These are phyloP conservation scores for Penicillium sp. DNA, from an alignment of 2,329 filamentous ascomycete species.

Conservation along the genomic window DNA sequence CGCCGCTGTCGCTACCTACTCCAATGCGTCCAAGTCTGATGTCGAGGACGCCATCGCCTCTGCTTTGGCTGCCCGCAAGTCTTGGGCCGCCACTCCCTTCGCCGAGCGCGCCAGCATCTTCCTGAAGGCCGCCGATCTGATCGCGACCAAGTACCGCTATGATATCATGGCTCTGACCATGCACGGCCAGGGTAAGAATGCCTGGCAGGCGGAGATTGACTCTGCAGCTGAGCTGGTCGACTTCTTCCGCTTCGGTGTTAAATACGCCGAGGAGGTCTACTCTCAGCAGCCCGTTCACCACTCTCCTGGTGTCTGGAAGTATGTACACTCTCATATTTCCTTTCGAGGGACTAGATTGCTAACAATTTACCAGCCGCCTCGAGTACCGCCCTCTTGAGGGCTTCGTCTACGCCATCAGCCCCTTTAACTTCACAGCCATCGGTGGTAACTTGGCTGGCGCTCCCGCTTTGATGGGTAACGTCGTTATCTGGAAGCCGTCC, in stretches of 20 bases:
- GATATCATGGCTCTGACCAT: slow-evolving; percentile 96
- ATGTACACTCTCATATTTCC: slow-evolving; percentile 20
- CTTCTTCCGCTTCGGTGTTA: slow-evolving; percentile 87
- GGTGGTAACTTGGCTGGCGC: slow-evolving; percentile 80
- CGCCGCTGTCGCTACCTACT: slow-evolving; percentile 76
- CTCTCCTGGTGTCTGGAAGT: slow-evolving; percentile 82
- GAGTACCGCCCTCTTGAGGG: slow-evolving; percentile 89
- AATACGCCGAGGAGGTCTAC: slow-evolving; percentile 90
- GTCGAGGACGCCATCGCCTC: slow-evolving; percentile 77
- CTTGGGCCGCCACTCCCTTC: slow-evolving; percentile 85
- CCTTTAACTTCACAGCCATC: slow-evolving; percentile 97
- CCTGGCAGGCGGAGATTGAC: slow-evolving; percentile 99
- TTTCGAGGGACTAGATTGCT: not conserved
- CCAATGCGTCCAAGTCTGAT: slow-evolving; percentile 73
- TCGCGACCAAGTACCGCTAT: slow-evolving; percentile 90
- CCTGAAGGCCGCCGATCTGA: slow-evolving; percentile 89
- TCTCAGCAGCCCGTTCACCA: slow-evolving; percentile 82
- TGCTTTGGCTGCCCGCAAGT: slow-evolving; percentile 78
- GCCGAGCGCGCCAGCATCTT: slow-evolving; percentile 89
- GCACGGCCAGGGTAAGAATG: slow-evolving; percentile 96
- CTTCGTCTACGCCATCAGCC: slow-evolving; percentile 90
- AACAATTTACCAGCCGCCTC: slow-evolving; percentile 53
- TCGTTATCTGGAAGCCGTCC: slow-evolving; percentile 96
- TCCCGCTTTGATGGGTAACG: slow-evolving; percentile 87
- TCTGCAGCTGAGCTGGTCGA: slow-evolving; percentile 88